Conservation (phyloP, 83 land plant species). For the Thuja plicata region DNA sequence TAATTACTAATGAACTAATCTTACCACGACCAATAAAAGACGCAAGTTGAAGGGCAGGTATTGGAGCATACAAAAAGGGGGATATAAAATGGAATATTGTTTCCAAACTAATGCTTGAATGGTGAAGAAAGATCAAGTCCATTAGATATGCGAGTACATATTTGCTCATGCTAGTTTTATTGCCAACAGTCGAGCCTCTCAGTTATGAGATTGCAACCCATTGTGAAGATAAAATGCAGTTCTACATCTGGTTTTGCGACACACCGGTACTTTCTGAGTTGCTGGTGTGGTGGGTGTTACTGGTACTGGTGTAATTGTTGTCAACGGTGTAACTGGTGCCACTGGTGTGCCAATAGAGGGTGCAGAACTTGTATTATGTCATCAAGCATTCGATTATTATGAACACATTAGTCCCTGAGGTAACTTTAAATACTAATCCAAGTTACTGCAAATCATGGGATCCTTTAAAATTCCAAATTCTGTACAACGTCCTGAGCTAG, state of each 20-base stretch:
- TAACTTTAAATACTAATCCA: neutral
- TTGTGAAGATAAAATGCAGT: constrained; percentile 11
- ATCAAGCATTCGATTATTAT: neutral
- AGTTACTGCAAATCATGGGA: too few species aligned
- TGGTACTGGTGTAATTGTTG: neutral
- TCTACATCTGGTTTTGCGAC: constrained; percentile 47
- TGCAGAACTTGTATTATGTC: neutral
- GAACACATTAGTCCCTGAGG: neutral
- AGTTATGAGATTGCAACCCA: constrained; percentile 22
- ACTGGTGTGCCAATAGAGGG: neutral
- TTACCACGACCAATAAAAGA: constrained; percentile 29
- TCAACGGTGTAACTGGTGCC: neutral
- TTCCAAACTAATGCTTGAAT: constrained; percentile 4
- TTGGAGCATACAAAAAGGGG: constrained; percentile 25
- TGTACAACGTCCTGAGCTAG: neutral
- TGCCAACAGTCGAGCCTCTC: constrained; percentile 18
- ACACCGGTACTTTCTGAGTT: constrained; percentile 52
- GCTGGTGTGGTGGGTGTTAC: neutral
- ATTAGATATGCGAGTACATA: constrained; percentile 20
- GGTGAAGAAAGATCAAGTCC: constrained; percentile 32
- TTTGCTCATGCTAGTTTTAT: constrained; percentile 23
- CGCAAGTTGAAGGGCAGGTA: constrained; percentile 13
- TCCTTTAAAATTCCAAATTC: too few species aligned
- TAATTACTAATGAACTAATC: neutral
- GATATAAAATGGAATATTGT: constrained; percentile 17